Evolutionary conservation across 1,284 basidiomycete species (phyloP).

Genomic region (Agaricales sp.): DNA sequence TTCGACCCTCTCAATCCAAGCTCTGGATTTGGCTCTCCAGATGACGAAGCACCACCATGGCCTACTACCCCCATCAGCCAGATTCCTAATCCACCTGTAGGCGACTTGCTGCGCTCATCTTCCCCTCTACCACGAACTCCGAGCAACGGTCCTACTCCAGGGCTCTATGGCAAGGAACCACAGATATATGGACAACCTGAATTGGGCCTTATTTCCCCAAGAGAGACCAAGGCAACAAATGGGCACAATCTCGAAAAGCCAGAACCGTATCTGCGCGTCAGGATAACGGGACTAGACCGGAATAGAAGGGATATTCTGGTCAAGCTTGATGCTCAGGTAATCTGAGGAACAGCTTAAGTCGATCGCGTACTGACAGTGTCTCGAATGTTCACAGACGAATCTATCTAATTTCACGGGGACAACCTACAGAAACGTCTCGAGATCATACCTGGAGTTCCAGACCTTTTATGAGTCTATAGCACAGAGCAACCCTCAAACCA

Average conservation of each 20-base stretch:
- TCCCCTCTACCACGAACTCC: constrained; percentile 31
- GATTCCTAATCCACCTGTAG: constrained; percentile 36
- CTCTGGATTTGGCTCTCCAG: constrained; percentile 16
- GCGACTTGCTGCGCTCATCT: constrained; percentile 38
- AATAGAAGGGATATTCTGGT: constrained; percentile 89
- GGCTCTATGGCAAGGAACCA: constrained; percentile 64
- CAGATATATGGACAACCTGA: constrained; percentile 78
- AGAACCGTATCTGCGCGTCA: constrained; percentile 77
- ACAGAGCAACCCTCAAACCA: constrained; percentile 81
- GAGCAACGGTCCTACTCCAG: constrained; percentile 38
- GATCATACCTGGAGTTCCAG: constrained; percentile 87
- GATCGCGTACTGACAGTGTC: constrained; percentile 1
- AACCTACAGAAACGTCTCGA: constrained; percentile 84
- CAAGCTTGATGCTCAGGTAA: constrained; percentile 86
- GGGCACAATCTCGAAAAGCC: constrained; percentile 61
- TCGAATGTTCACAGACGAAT: constrained; percentile 61
- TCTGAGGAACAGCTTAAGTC: constrained; percentile 17
- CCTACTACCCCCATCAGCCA: constrained; percentile 44
- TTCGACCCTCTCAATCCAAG: constrained; percentile 47
- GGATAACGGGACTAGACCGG: constrained; percentile 83
- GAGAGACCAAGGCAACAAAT: constrained; percentile 49
- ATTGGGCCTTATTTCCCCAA: constrained; percentile 68
- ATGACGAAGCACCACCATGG: constrained; percentile 38
- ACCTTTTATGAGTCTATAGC: constrained; percentile 83
- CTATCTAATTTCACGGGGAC: constrained; percentile 82